Base-by-base conservation (phyloP, 179 eudicot species). In the Spergularia azorica region DNA sequence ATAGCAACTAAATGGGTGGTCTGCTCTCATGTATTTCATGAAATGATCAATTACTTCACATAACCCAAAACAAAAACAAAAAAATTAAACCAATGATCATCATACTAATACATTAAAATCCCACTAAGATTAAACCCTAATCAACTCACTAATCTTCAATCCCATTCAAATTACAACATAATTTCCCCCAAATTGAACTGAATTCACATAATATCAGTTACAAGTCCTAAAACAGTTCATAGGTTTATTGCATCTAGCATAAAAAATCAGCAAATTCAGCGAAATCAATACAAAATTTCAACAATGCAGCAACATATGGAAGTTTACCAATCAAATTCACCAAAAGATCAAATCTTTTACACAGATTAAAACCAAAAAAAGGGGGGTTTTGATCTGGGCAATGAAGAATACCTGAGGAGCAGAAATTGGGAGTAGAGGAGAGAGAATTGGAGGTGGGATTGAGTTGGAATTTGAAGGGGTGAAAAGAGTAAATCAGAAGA, bases 261-360 rank as follows among this genome's bases (percentile, higher is more conserved):
- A 20, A 62, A 67, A 7, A 67, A 9, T 16, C n/a, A 67, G 32
- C 71, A 67, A 16, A 67, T 67, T 71, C 20, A 54, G 15, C 55
- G 4, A 51, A 14, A 3, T 4, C 51, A 69, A 69, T n/a, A 11
- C 11, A 0, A 12, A 20, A 3, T 9, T 20, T 36, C 46, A 57
- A 68, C 39, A 18, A 68, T 48, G n/a, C 5, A 68, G 18, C 26
- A 71, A 57, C 57, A 57, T 55, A 18, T 57, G 61, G n/a, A 41
- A 38, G 51, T 39, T 17, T n/a, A 71, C n/a, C 64, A 71, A 71
- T 71, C 51, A 71, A 10, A 57, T 13, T 54, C 8, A 3, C 26
- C 43, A 38, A 68, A 39, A 71, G 75, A 71, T 58, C 75, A 57
- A 71, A 36, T 36, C 64, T 71, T 71, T 71, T 16, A 56, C 8